These are phyloP conservation scores for Alternaria solani DNA, from an alignment of 2,329 filamentous ascomycete genomes.

Conservation along the genomic window DNA sequence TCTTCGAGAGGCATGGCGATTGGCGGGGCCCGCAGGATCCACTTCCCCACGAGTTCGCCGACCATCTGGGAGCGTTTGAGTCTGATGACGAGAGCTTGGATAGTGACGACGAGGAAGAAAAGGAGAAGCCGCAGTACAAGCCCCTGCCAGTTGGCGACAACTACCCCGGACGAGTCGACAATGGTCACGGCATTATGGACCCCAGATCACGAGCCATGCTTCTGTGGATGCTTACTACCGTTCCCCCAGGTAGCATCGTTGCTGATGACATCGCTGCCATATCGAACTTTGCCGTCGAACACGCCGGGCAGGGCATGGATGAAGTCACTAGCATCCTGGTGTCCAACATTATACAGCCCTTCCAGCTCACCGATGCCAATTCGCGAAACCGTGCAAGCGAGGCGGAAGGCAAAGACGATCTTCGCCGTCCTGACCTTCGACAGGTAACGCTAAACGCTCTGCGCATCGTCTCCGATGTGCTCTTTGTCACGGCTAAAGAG, in stretches of 20 bases:
- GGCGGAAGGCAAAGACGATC: constrained; percentile 32
- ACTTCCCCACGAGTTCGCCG: constrained; percentile 83
- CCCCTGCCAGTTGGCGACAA: constrained; percentile 39
- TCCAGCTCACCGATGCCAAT: constrained; percentile 76
- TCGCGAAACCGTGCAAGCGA: constrained; percentile 54
- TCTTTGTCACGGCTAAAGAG: constrained; percentile 65
- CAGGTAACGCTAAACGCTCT: constrained; percentile 64
- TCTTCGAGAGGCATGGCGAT: constrained; percentile 46
- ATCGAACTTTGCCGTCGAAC: constrained; percentile 86
- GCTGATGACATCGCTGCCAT: constrained; percentile 86
- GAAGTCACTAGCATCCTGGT: constrained; percentile 92
- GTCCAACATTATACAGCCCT: constrained; percentile 79
- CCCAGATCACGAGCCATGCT: constrained; percentile 68
- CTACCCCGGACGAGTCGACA: constrained; percentile 38
- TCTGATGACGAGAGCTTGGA: constrained; percentile 50
- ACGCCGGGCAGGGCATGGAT: constrained; percentile 83
- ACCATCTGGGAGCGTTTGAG: constrained; percentile 79
- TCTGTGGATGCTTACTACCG: constrained; percentile 79
- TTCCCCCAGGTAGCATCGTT: constrained; percentile 78
- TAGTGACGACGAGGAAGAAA: constrained; percentile 76
- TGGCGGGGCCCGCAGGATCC: constrained; percentile 79
- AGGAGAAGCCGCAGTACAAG: constrained; percentile 33
- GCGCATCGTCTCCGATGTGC: constrained; percentile 81
- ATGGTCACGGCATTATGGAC: constrained; percentile 40
- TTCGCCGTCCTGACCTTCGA: constrained; percentile 29